Percentiles rank a stretch among this genome's conserved stretches.
Evolutionary conservation across 1,139 yeast species (phyloP).

Genomic region (Blastobotrys proliferans): DNA sequence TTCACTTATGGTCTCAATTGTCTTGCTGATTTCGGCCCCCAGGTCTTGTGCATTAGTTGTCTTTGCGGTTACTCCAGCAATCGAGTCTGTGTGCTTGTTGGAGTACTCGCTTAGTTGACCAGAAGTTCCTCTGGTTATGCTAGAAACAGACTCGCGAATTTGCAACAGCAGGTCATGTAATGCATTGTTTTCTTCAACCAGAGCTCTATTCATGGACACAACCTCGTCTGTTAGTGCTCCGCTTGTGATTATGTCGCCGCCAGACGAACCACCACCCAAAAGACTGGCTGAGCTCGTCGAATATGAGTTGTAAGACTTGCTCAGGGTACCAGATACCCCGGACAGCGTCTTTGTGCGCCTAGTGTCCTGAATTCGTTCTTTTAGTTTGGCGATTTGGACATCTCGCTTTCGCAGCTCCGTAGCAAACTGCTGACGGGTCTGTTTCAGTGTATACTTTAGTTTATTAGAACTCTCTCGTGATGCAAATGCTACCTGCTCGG

Average conservation of each 20-base stretch:
- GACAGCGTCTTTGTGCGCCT: slow-evolving; percentile 19
- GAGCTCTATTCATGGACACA: slow-evolving; percentile 16
- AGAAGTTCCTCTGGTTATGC: background rate
- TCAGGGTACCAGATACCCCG: slow-evolving; percentile 26
- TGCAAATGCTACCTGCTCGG: slow-evolving; percentile 13
- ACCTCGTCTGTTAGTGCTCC: slow-evolving; percentile 9
- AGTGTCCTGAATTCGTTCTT: slow-evolving; percentile 23
- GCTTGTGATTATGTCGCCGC: too few relatives aligned
- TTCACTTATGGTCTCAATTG: slow-evolving; percentile 20
- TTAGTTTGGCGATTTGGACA: slow-evolving; percentile 24
- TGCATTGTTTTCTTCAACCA: slow-evolving; percentile 23
- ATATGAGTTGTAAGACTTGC: slow-evolving; percentile 21
- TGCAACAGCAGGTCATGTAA: slow-evolving; percentile 16
- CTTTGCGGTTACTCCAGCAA: slow-evolving; percentile 22
- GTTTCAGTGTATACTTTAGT: slow-evolving; percentile 17
- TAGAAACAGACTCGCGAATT: slow-evolving; percentile 13
- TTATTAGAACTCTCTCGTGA: slow-evolving; percentile 14
- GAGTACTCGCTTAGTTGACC: background rate
- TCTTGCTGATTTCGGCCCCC: slow-evolving; percentile 19
- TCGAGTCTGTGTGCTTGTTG: background rate
- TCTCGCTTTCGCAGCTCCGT: slow-evolving; percentile 30
- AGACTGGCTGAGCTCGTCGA: slow-evolving; percentile 9
- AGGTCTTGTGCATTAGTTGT: slow-evolving; percentile 19
- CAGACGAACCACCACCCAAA: background rate
- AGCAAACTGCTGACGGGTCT: slow-evolving; percentile 24